A percentile compares a stretch with the other conserved stretches of the same genome.
Evolutionary conservation across 495 filamentous ascomycete genomes (phyloP).

Genomic region (Aspergillus carlsbadensis): DNA sequence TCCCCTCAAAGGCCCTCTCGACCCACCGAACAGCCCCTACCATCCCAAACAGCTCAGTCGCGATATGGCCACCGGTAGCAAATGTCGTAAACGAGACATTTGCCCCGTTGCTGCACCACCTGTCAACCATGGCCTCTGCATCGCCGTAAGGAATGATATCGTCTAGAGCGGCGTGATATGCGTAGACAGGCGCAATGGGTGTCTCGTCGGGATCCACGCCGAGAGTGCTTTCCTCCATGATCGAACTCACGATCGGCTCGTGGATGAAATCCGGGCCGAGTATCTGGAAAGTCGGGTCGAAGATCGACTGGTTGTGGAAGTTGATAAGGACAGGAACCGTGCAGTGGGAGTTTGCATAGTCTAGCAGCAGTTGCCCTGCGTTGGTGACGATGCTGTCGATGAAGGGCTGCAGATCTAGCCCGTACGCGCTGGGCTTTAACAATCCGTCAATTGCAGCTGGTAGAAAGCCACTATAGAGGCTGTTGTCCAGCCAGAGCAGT

Average conservation of each 20-base stretch:
- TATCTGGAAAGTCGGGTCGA: slow-evolving; percentile 26
- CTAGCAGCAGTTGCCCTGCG: slow-evolving; percentile 15
- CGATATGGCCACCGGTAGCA: slow-evolving; percentile 29
- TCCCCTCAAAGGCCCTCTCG: slow-evolving; percentile 30
- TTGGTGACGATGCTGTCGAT: slow-evolving; percentile 25
- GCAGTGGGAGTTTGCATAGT: slow-evolving; percentile 20
- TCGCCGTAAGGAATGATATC: slow-evolving; percentile 33
- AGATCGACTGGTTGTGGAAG: slow-evolving; percentile 25
- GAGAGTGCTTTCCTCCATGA: slow-evolving; percentile 26
- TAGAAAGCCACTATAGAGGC: slow-evolving; percentile 29
- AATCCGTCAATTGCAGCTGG: slow-evolving; percentile 31
- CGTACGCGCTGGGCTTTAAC: slow-evolving; percentile 29
- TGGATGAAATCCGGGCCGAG: slow-evolving; percentile 24
- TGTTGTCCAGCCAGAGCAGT: slow-evolving; percentile 26
- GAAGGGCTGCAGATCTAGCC: slow-evolving; percentile 26
- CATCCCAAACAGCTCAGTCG: slow-evolving; percentile 28
- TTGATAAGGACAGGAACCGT: slow-evolving; percentile 19
- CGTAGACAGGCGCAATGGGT: slow-evolving; percentile 31
- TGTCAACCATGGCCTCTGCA: slow-evolving; percentile 21
- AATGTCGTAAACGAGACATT: slow-evolving; percentile 33
- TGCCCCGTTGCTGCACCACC: slow-evolving; percentile 30
- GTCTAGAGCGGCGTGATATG: slow-evolving; percentile 35
- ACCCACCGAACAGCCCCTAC: slow-evolving; percentile 26
- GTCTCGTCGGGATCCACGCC: slow-evolving; percentile 26
- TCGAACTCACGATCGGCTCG: slow-evolving; percentile 19